Evolutionary conservation across 2,329 filamentous ascomycete species (phyloP).

Genomic region (Fragosphaeria purpurea): DNA sequence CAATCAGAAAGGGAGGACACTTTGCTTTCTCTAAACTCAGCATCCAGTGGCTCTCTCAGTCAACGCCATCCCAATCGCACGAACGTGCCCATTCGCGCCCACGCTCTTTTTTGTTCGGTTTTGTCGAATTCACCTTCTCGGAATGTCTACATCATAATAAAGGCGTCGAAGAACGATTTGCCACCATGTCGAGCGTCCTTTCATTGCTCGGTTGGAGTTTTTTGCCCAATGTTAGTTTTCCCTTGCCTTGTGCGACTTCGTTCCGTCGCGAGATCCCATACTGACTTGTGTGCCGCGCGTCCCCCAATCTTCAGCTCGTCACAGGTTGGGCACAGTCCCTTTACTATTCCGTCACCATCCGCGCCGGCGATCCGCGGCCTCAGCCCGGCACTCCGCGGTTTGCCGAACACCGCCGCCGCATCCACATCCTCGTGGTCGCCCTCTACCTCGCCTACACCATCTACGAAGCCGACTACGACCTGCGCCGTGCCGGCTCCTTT

Average conservation of each 20-base stretch:
- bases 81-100: too few species aligned
- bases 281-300: background rate
- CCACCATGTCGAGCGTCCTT: conserved; percentile 40
- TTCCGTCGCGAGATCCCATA: background rate
- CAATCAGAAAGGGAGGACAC: too few species aligned
- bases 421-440: conserved; percentile 73
- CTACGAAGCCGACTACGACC: conserved; percentile 79
- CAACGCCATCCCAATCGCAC: too few species aligned
- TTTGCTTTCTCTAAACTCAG: too few species aligned
- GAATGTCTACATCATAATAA: too few species aligned
- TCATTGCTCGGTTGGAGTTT: conserved; percentile 49
- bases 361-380: conserved; percentile 76
- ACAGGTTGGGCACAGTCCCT: conserved; percentile 68
- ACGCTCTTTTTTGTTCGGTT: too few species aligned
- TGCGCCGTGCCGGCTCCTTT: conserved; percentile 62
- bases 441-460: conserved; percentile 85
- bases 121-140: too few species aligned
- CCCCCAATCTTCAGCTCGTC: conserved; percentile 47
- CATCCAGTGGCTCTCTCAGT: too few species aligned
- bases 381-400: conserved; percentile 58
- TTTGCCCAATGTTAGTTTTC: conserved; percentile 37
- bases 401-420: conserved; percentile 64
- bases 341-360: conserved; percentile 81
- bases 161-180: too few species aligned
- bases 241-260: background rate